Base-by-base conservation (phyloP, 2,329 filamentous ascomycete genomes). In the Colletotrichum cordylinicola region DNA sequence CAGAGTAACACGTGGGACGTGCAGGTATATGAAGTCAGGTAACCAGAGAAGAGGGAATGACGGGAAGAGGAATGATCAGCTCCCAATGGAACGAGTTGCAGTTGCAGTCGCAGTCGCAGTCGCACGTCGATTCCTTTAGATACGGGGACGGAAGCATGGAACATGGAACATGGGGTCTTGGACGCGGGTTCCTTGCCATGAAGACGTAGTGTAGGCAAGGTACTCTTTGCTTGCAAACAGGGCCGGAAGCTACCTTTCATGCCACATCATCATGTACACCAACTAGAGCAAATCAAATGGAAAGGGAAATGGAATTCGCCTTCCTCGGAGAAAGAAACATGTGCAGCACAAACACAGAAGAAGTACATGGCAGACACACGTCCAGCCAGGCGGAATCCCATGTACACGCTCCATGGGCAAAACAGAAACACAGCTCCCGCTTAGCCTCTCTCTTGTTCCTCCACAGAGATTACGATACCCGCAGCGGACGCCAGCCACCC, bases 1-100 rank as follows among this genome's bases (percentile, higher is more conserved):
- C 69, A 18, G 21, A 21, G 0, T 35, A 75, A 56, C 70, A 73
- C 70, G 64, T 75, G 70, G 73, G 73, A 73, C 70, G 73, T 68
- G 73, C 70, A 43, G 64, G 48, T 75, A 65, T 73, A 75, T 64
- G 43, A 67, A 64, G 62, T 58, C 66, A n/a, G n/a, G 24, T n/a
- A 43, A 27, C 6, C 24, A 27, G 31, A 29, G 43, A 31, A n/a
- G 18, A 21, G 35, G 39, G 39, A 3, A 64, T 8, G 67, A 31
- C 18, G 29, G 37, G 55, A 48, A 74, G n/a, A 62, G 48, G 60
- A 71, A 74, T 48, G 67, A 55, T 61, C 60, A 71, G 48, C 60
- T 24, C 58, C 27, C 43, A 10, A 43, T 29, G 24, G 24, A 27
- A 27, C n/a, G 29, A n/a, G 24, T 31, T 35, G 37, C 15, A 27